phyloP scores from a whole-genome alignment of 805 yeast genomes.

The Saccharomyces mikatae region DNA sequence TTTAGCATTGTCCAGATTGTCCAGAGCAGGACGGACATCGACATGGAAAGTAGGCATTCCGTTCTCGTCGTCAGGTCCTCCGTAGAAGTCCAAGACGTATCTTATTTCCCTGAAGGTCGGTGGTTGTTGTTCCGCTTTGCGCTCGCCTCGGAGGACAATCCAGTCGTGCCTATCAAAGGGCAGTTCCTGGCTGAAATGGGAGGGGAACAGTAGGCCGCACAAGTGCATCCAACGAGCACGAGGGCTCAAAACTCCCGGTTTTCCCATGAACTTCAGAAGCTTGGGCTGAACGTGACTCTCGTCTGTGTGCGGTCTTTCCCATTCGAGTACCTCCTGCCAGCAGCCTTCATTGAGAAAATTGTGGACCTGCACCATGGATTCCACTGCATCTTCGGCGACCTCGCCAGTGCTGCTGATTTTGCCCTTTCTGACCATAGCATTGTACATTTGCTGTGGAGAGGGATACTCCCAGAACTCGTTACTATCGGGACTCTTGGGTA shows the following conservation, averaged over 20 bases:
- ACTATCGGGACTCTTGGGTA: conserved; percentile 67
- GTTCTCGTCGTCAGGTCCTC: conserved; percentile 85
- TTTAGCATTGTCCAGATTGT: conserved; percentile 47
- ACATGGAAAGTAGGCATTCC: conserved; percentile 88
- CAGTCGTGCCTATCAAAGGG: conserved; percentile 99
- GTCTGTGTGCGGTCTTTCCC: conserved; percentile 74
- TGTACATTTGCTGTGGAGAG: conserved; percentile 97
- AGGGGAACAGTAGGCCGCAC: conserved; percentile 66
- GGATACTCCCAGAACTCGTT: conserved; percentile 97
- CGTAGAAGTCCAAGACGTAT: conserved; percentile 90
- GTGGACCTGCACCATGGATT: conserved; percentile 93
- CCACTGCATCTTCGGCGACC: conserved; percentile 91
- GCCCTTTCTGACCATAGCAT: conserved; percentile 94
- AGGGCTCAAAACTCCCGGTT: conserved; percentile 82
- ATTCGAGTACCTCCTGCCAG: conserved; percentile 85
- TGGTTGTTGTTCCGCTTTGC: conserved; percentile 22
- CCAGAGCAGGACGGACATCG: conserved; percentile 94
- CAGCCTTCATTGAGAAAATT: conserved; percentile 95
- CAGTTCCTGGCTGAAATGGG: conserved; percentile 61
- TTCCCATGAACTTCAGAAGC: conserved; percentile 78
- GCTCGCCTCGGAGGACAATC: conserved; percentile 73
- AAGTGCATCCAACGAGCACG: conserved; percentile 64
- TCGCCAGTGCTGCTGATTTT: conserved; percentile 51
- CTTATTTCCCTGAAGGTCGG: conserved; percentile 50
- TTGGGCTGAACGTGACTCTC: conserved; percentile 58